A percentile compares a stretch with the other conserved stretches of the same genome.
These are phyloP conservation scores for Balansia obtecta DNA, from an alignment of 2,329 filamentous ascomycete species.

Conservation along the genomic window DNA sequence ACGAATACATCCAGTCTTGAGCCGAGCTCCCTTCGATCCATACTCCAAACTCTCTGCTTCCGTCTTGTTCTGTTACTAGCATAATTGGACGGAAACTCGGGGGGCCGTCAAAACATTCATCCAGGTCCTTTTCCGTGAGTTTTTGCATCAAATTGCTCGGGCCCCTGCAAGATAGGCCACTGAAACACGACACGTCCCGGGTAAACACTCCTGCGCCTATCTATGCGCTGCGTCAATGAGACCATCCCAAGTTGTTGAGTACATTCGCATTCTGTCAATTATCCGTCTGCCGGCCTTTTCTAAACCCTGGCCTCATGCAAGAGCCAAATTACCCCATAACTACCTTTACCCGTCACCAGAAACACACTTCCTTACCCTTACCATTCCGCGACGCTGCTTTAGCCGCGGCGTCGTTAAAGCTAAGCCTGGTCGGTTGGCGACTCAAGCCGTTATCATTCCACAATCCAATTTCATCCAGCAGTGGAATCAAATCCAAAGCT, in stretches of 20 bases:
- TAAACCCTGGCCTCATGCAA: too few species aligned
- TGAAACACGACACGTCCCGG: slow-evolving; percentile 28
- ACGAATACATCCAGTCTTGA: slow-evolving; percentile 41
- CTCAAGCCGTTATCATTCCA: slow-evolving; percentile 15
- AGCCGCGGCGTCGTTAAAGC: not conserved
- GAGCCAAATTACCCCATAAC: too few species aligned
- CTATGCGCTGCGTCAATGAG: slow-evolving; percentile 29
- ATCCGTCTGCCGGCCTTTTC: too few species aligned
- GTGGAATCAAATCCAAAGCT: slow-evolving; percentile 16
- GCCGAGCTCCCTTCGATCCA: slow-evolving; percentile 24
- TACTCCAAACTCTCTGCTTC: slow-evolving; percentile 39
- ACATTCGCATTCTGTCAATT: too few species aligned
- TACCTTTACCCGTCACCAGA: slow-evolving; percentile 6
- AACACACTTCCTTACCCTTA: not conserved
- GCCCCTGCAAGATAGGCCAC: slow-evolving; percentile 28
- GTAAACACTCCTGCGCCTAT: slow-evolving; percentile 37
- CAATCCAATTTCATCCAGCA: slow-evolving; percentile 20
- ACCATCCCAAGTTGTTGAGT: too few species aligned
- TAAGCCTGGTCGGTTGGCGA: not conserved
- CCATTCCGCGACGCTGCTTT: not conserved
- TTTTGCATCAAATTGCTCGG: slow-evolving; percentile 31
- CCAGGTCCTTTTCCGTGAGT: slow-evolving; percentile 31
- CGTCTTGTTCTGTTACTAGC: slow-evolving; percentile 31
- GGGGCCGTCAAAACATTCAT: slow-evolving; percentile 23
- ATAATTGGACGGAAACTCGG: slow-evolving; percentile 37